phyloP scores from a whole-genome alignment of 805 yeast species.

The Saturnispora kantuleensis region DNA sequence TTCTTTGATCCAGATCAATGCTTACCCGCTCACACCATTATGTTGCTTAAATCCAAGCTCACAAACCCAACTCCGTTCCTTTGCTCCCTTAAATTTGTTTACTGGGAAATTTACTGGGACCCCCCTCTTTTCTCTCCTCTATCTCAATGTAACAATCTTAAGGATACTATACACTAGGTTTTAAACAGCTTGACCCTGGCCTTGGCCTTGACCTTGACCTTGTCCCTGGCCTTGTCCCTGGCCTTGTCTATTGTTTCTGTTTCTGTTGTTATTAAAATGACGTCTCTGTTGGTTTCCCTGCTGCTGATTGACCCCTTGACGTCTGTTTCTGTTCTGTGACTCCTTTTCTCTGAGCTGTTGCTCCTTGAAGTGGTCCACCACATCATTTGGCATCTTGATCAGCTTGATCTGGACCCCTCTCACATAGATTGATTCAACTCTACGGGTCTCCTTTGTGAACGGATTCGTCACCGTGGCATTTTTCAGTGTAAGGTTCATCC shows the following conservation, averaged over 20 bases:
- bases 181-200: background rate
- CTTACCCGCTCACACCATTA: too few relatives aligned
- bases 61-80: too few relatives aligned
- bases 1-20: too few relatives aligned
- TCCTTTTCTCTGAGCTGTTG: constrained; percentile 33
- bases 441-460: constrained; percentile 30
- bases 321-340: constrained; percentile 18
- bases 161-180: too few relatives aligned
- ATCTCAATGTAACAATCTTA: too few relatives aligned
- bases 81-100: too few relatives aligned
- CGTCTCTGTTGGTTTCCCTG: constrained; percentile 11
- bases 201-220: background rate
- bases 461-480: constrained; percentile 62
- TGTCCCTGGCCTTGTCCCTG: constrained; percentile 10
- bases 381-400: constrained; percentile 64
- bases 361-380: constrained; percentile 68
- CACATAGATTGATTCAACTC: constrained; percentile 65
- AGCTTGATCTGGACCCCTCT: constrained; percentile 80
- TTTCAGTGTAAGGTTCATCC: constrained; percentile 86
- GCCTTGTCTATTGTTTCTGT: constrained; percentile 23
- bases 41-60: too few relatives aligned
- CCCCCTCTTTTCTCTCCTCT: too few relatives aligned
- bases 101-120: too few relatives aligned
- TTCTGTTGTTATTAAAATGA: constrained; percentile 6
- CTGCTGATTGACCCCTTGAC: constrained; percentile 14